Evolutionary conservation across 441 rosid species (phyloP).

Genomic region (Aquilaria agallochum): DNA sequence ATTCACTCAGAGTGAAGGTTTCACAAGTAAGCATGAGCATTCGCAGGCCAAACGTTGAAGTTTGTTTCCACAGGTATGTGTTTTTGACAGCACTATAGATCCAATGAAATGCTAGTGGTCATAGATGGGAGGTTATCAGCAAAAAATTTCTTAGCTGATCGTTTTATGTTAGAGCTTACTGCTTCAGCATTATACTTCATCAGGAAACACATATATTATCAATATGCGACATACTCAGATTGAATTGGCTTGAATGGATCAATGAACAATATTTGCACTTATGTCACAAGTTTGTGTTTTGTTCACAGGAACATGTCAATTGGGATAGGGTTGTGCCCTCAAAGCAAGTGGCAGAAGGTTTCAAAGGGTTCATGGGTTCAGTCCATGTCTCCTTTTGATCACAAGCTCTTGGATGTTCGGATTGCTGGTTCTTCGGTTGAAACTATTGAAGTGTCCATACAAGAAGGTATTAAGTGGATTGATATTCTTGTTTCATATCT

Average conservation of each 20-base stretch:
- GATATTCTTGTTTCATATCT: not conserved
- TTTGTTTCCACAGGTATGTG: slow-evolving; percentile 85
- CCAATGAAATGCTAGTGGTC: too few species aligned
- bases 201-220: too few species aligned
- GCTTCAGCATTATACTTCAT: too few species aligned
- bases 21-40: slow-evolving; percentile 28
- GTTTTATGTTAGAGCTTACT: not conserved
- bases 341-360: slow-evolving; percentile 70
- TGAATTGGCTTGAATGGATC: not conserved
- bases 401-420: slow-evolving; percentile 71
- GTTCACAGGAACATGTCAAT: slow-evolving; percentile 66
- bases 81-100: not conserved
- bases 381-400: slow-evolving; percentile 89
- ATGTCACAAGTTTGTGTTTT: not conserved
- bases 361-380: slow-evolving; percentile 71
- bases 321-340: slow-evolving; percentile 77
- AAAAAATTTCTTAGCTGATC: not conserved
- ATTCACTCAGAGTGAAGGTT: slow-evolving; percentile 61
- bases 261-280: not conserved
- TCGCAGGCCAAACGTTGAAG: slow-evolving; percentile 41
- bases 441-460: slow-evolving; percentile 47
- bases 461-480: slow-evolving; percentile 47
- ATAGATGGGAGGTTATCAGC: not conserved
- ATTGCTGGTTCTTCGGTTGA: slow-evolving; percentile 34
- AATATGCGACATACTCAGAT: too few species aligned